phyloP scores from a whole-genome alignment of 306 rosid genomes.

The Pueraria montana region DNA sequence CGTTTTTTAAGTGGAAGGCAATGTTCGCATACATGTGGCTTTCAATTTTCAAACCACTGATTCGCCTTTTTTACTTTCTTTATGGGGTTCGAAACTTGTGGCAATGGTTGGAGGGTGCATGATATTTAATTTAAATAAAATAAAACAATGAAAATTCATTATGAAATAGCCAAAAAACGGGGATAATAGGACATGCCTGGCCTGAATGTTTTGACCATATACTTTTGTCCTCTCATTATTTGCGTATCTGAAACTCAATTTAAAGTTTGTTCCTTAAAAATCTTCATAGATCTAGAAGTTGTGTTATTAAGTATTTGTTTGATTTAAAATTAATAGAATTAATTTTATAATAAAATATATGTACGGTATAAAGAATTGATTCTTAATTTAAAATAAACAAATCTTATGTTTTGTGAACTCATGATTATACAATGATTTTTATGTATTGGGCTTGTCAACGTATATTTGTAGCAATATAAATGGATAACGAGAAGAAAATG shows the following conservation, averaged over 20 bases:
- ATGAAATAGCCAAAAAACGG: neutral
- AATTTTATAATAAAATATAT: neutral
- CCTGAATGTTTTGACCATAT: neutral
- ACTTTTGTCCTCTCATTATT: neutral
- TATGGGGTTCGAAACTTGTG: conserved; percentile 19
- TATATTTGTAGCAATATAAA: neutral
- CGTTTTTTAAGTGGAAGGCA: neutral
- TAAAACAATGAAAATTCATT: neutral
- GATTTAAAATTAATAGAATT: neutral
- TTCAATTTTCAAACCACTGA: neutral
- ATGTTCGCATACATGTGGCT: conserved; percentile 1
- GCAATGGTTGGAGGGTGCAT: neutral
- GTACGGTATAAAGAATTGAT: neutral
- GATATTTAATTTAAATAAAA: neutral
- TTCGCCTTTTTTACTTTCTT: neutral
- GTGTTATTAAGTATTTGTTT: neutral
- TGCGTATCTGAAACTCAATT: neutral
- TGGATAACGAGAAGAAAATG: neutral
- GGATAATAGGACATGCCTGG: neutral
- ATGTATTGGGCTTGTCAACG: neutral
- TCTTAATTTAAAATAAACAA: neutral
- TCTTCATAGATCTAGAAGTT: neutral
- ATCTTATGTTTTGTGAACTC: neutral
- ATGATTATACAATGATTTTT: neutral
- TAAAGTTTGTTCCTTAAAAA: neutral